Evolutionary conservation across 768 basidiomycete genomes (phyloP).

Genomic region (Amanita molliuscula): DNA sequence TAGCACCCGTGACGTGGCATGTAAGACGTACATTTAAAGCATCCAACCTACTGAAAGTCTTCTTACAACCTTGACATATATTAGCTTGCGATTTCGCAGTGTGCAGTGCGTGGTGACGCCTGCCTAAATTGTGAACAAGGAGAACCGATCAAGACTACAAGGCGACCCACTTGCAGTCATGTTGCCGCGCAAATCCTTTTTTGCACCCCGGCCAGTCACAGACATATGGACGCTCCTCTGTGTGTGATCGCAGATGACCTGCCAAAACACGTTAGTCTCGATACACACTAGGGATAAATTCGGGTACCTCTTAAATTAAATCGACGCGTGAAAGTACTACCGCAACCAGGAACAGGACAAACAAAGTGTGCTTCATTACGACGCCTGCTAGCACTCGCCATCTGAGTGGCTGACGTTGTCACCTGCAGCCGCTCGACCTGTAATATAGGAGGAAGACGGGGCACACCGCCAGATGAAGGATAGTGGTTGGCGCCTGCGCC

Average conservation of each 20-base stretch:
- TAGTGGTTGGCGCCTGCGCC: slow-evolving; percentile 48
- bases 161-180: slow-evolving; percentile 85
- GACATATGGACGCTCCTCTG: slow-evolving; percentile 89
- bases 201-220: slow-evolving; percentile 92
- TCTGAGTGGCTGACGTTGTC: slow-evolving; percentile 88
- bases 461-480: slow-evolving; percentile 39
- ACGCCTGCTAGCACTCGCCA: slow-evolving; percentile 81
- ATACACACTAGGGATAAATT: neutral
- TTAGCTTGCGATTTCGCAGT: slow-evolving; percentile 76
- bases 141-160: slow-evolving; percentile 3
- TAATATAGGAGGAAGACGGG: slow-evolving; percentile 68
- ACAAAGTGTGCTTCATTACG: slow-evolving; percentile 88
- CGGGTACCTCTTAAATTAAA: slow-evolving; percentile 74
- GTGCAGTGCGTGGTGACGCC: slow-evolving; percentile 87
- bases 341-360: slow-evolving; percentile 92
- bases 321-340: slow-evolving; percentile 91
- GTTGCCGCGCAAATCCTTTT: slow-evolving; percentile 91
- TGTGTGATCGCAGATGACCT: slow-evolving; percentile 93
- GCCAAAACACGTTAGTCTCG: slow-evolving; percentile 8
- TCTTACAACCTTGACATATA: slow-evolving; percentile 85
- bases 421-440: slow-evolving; percentile 94
- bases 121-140: slow-evolving; percentile 17
- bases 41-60: slow-evolving; percentile 90
- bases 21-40: slow-evolving; percentile 76
- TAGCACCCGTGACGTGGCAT: slow-evolving; percentile 1